Percentiles rank a stretch among this genome's conserved stretches.
phyloP scores from a whole-genome alignment of 805 yeast genomes.

The Metschnikowia kunwiensis region DNA sequence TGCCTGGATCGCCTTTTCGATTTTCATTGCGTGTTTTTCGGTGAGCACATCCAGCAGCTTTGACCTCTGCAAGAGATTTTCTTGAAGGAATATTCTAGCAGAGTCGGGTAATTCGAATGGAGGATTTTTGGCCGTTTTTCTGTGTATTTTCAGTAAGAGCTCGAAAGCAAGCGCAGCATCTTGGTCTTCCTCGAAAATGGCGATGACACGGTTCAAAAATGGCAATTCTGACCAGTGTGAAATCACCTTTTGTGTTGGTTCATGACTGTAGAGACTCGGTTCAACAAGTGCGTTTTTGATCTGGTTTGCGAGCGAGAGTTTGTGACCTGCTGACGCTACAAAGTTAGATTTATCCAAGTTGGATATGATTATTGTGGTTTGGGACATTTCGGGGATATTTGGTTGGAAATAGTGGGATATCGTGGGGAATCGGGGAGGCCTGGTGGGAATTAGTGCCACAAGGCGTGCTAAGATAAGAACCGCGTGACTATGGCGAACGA shows the following conservation, averaged over 20 bases:
- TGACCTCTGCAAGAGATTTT: constrained; percentile 35
- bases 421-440: too few relatives aligned
- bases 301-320: constrained; percentile 33
- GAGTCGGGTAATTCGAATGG: constrained; percentile 15
- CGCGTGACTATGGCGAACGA: too few relatives aligned
- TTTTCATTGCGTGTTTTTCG: constrained; percentile 18
- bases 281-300: constrained; percentile 31
- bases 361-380: constrained; percentile 37
- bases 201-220: constrained; percentile 35
- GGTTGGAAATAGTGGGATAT: background rate
- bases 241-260: constrained; percentile 24
- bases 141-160: constrained; percentile 18
- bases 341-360: constrained; percentile 33
- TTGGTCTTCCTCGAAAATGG: constrained; percentile 32
- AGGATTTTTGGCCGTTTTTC: background rate
- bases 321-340: constrained; percentile 14
- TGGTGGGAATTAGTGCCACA: too few relatives aligned
- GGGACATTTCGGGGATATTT: constrained; percentile 6
- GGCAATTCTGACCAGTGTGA: constrained; percentile 39
- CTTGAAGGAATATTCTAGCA: constrained; percentile 34
- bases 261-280: constrained; percentile 18
- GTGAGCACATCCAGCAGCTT: constrained; percentile 27
- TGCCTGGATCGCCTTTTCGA: background rate
- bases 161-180: constrained; percentile 27
- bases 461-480: too few relatives aligned